Evolutionary conservation across 163 green algal genomes (phyloP), one percentile per base, ranked within the genome.

Genomic region (Prototheca cutis): DNA sequence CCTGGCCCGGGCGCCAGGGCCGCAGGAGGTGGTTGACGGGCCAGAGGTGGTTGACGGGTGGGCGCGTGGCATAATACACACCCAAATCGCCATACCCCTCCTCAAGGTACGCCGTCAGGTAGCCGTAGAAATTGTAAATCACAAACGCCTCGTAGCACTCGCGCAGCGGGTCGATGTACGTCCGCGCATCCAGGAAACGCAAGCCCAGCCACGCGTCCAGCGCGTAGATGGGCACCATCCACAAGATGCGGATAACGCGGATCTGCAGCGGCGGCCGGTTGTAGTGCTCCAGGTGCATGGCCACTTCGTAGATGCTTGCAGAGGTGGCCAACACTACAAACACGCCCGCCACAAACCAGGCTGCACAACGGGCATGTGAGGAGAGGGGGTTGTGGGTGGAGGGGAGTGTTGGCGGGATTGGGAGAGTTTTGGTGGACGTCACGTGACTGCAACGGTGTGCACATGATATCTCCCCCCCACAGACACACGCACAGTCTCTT

Each of bases 121-220:
- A 96, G 55, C 83, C 85, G 73, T 87, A 94, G 75, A 95, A 97
- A 69, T 83, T 93, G 74, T 95, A 96, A 59, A 96, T 92, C 18
- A 94, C 86, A 68, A 90, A 96, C 0, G 91, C 88, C 71, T 95
- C 88, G 57, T 95, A 94, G 79, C 81, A 95, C 71, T 98, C 90
- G 23, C 91, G 75, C 1, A 95, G 66, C 2, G 88, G 84, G 72
- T 95, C 84, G 28, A 95, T 72, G 63, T 91, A 92, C 24, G 86
- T 74, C 19, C 69, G 63, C 4, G 70, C 70, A 48, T 79, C 69
- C 51, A 80, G 79, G 73, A 95, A 96, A 13, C 87, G 67, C 66
- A 96, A 69, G 28, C 79, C 76, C 23, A 96, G 68, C 86, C 89
- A 97, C 8, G 73, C 74, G 68, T 95, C 83, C 13, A 95, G 45